Conservation (phyloP, 768 basidiomycete genomes). For the Coprinellus micaceus region DNA sequence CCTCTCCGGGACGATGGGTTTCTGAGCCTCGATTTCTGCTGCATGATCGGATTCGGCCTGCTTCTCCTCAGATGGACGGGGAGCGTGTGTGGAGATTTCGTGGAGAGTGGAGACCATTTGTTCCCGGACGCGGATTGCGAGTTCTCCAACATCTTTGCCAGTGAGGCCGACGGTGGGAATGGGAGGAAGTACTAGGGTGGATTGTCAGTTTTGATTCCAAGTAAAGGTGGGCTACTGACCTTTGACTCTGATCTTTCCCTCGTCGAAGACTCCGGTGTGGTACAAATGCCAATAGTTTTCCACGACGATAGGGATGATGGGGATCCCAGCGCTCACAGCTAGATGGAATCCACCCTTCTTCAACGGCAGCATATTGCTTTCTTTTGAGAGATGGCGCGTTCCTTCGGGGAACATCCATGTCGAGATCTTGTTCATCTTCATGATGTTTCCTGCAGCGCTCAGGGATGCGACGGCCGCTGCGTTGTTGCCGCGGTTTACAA, state of each 20-base stretch:
- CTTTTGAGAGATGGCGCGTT: slow-evolving; percentile 70
- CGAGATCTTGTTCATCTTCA: slow-evolving; percentile 68
- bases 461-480: slow-evolving; percentile 71
- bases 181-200: slow-evolving; percentile 77
- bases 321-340: slow-evolving; percentile 85
- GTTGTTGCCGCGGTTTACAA: slow-evolving; percentile 84
- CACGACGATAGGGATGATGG: slow-evolving; percentile 86
- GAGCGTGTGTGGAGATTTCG: slow-evolving; percentile 66
- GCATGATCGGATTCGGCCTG: slow-evolving; percentile 1
- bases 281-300: slow-evolving; percentile 94
- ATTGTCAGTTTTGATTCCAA: slow-evolving; percentile 1
- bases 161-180: slow-evolving; percentile 73
- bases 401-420: slow-evolving; percentile 98
- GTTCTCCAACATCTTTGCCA: slow-evolving; percentile 61
- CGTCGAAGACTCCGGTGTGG: slow-evolving; percentile 68
- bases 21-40: slow-evolving; percentile 2
- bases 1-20: not conserved
- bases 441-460: slow-evolving; percentile 68
- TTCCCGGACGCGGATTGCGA: slow-evolving; percentile 65
- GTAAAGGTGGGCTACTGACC: slow-evolving; percentile 44
- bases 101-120: slow-evolving; percentile 76
- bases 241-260: slow-evolving; percentile 75
- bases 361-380: slow-evolving; percentile 73
- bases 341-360: slow-evolving; percentile 99
- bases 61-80: slow-evolving; percentile 12